A percentile compares a stretch with the other conserved stretches of the same genome.
Conservation (phyloP, 306 rosid genomes). For the Cucurbita moschata region DNA sequence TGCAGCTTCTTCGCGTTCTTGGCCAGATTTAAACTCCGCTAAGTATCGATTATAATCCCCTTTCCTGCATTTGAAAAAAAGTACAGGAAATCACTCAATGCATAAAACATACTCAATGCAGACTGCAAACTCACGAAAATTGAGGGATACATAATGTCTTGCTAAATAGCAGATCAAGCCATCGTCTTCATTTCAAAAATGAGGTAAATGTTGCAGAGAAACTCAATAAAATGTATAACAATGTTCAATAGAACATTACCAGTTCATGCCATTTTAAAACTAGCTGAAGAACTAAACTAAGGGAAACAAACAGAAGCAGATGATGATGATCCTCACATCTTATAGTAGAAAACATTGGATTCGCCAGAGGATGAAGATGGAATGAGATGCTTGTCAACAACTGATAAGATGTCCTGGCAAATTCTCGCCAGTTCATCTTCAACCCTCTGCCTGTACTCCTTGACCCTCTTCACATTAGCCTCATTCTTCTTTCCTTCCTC, state of each 20-base stretch:
- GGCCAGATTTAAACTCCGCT: constrained; percentile 29
- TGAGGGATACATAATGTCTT: background rate
- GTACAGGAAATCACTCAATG: too few species aligned
- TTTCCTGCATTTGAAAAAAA: background rate
- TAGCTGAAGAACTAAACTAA: background rate
- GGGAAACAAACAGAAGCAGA: background rate
- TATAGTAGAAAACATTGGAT: constrained; percentile 26
- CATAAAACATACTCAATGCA: too few species aligned
- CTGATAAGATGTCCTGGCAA: constrained; percentile 22
- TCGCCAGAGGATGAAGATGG: constrained; percentile 29
- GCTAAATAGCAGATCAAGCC: background rate
- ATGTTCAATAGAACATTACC: background rate
- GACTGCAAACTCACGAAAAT: too few species aligned
- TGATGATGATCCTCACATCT: constrained; percentile 18
- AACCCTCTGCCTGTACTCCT: background rate
- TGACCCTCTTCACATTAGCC: background rate
- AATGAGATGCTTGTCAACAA: constrained; percentile 28
- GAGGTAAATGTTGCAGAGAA: background rate
- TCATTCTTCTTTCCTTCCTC: constrained; percentile 27
- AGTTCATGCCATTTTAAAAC: background rate
- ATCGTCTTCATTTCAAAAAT: background rate
- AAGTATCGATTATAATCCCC: constrained; percentile 39
- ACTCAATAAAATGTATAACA: background rate
- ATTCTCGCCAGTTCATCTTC: constrained; percentile 27
- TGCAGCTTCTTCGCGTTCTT: constrained; percentile 27